Evolutionary conservation across 2,329 filamentous ascomycete genomes (phyloP), one percentile per base, ranked within the genome.

Genomic region (Colletotrichum brevisporum): DNA sequence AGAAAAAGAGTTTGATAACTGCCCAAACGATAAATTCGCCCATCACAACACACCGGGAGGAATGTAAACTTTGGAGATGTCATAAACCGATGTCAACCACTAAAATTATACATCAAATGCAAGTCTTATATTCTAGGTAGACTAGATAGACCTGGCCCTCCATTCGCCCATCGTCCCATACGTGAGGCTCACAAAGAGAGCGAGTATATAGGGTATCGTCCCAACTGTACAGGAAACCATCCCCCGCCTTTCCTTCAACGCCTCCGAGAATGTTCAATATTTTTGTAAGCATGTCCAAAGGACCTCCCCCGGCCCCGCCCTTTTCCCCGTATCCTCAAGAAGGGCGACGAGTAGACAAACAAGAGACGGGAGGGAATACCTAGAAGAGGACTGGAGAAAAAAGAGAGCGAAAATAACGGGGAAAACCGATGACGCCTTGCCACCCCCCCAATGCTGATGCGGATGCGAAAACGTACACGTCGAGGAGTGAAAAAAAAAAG

Each of bases 181-280:
- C 45, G 39, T 61, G 48, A 41, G 56, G 63, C 67, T 60, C 67
- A 61, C 56, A 36, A 36, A 24, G 26, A 52, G 63, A 51, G 45
- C 51, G 48, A 70, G 67, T 57, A 58, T 21, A 67, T 67, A 47
- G 67, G 67, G 67, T 70, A 70, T 70, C 67, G 67, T 68, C 64
- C 67, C 48, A 68, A 63, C 47, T 70, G 64, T 68, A 68, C 52
- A 70, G 64, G 63, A 57, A 10, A 36, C 8, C 31, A 36, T 10
- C 31, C 31, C 6, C 31, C 31, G 8, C 55, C 62, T 62, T 67
- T 57, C 67, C 67, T 55, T 56, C n/a, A 69, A 69, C 67, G 58
- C 67, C 63, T 63, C 45, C 67, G 16, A 24, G 43, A 41, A 48
- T 63, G 54, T 53, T 53, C 45, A 45, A 59, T 47, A 18, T 45